Percentiles rank a stretch among this genome's conserved stretches.
Evolutionary conservation across 2,329 filamentous ascomycete genomes (phyloP).

Genomic region (Neopestalotiopsis rosae): DNA sequence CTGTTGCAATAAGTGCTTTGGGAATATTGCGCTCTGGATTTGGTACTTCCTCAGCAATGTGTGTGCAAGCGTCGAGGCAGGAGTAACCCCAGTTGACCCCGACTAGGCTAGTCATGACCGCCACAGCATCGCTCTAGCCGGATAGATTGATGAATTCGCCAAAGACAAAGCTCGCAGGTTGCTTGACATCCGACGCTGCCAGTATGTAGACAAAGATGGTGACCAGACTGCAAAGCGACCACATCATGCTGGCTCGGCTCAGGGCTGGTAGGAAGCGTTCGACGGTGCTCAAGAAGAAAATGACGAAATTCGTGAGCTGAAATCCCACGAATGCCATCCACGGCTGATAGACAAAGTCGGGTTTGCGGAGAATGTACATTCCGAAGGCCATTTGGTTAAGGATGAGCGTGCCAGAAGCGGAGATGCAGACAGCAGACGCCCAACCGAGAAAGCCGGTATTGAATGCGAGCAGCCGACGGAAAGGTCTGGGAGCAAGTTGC

Average conservation of each 20-base stretch:
- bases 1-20: neutral
- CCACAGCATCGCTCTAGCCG: neutral
- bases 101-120: neutral
- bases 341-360: neutral
- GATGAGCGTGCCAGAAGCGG: neutral
- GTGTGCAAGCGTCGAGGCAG: neutral
- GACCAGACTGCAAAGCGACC: no score
- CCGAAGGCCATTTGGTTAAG: neutral
- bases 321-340: neutral
- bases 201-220: neutral
- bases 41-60: neutral
- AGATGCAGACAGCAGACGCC: neutral
- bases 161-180: neutral
- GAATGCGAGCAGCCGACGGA: neutral
- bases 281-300: neutral
- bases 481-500: neutral
- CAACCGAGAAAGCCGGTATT: neutral
- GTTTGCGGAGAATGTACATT: neutral
- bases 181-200: neutral
- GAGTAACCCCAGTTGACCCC: neutral
- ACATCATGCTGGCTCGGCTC: no score
- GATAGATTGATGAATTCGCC: neutral
- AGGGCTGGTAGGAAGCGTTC: no score
- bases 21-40: neutral
- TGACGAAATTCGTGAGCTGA: neutral